A percentile compares a stretch with the other conserved stretches of the same genome.
These are phyloP conservation scores for Sequoiadendron giganteum DNA, from an alignment of 75 land plant genomes.

Conservation along the genomic window DNA sequence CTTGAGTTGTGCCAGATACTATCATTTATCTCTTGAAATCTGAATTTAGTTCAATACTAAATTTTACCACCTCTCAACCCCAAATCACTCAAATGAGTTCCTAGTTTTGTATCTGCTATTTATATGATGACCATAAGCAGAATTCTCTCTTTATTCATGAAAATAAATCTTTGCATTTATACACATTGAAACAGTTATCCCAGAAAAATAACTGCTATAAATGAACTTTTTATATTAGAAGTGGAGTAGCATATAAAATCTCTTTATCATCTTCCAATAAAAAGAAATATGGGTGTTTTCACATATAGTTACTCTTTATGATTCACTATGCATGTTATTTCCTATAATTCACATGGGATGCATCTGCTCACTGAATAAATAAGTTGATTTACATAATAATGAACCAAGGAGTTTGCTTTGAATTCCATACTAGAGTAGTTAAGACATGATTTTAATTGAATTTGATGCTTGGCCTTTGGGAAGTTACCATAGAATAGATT, in stretches of 20 bases:
- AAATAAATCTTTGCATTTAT: not conserved
- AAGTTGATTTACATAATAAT: not conserved
- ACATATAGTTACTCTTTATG: not conserved
- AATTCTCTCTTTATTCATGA: not conserved
- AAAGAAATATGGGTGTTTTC: too few relatives aligned
- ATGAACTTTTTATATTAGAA: not conserved
- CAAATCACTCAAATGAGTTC: not conserved
- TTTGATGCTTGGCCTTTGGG: too few relatives aligned
- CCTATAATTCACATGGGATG: not conserved
- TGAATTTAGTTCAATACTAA: not conserved
- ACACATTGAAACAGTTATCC: not conserved
- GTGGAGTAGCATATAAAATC: not conserved
- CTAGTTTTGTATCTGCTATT: not conserved
- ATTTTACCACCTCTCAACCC: not conserved
- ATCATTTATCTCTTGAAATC: not conserved
- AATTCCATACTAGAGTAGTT: too few relatives aligned
- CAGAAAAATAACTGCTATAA: not conserved
- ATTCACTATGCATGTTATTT: not conserved
- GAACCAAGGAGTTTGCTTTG: not conserved
- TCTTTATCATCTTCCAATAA: not conserved
- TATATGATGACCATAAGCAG: not conserved
- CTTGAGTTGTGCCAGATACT: not conserved
- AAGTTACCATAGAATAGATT: too few relatives aligned
- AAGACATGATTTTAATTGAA: too few relatives aligned
- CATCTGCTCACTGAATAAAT: not conserved